Base-by-base conservation (phyloP, 495 filamentous ascomycete genomes). In the Clohesyomyces aquaticus region DNA sequence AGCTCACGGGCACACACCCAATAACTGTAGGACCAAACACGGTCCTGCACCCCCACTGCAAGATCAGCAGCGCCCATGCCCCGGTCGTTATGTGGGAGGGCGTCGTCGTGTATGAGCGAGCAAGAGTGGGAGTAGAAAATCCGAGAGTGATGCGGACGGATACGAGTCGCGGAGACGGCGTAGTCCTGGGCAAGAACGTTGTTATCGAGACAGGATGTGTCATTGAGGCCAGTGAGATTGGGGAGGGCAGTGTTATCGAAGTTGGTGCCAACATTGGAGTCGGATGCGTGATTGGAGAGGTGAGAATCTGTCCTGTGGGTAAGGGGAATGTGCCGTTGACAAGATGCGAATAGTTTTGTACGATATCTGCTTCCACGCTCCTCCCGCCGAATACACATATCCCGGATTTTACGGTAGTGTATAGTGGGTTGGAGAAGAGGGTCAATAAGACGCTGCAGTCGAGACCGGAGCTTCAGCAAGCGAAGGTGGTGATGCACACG, bases 41-140 rank as follows among this genome's bases (percentile, higher is more conserved):
- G 16, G 83, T 96, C n/a, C 78, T 96, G 58, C 92, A 96, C 76
- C 92, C 92, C 1, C 88, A 91, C 59, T 82, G 85, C 0, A 81
- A 82, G 51, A 78, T 96, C 67, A 85, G 87, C 68, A 85, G 88
- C 1, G 78, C 81, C 41, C 77, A 82, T 47, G 92, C 89, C 0
- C 83, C 87, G 21, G 82, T 96, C 29, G 83, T 79, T 9, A 83
- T 96, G 48, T 90, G 89, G 0, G 83, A 86, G 11, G 79, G 84
- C 38, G 90, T 88, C 73, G 87, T 94, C 32, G 82, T 96, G 48
- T 82, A 85, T 63, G 92, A 96, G 77, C 73, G 73, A 76, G 82
- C 25, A 61, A 65, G 63, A 29, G 68, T 74, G 71, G 77, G 72
- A 35, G 48, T 71, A 45, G 68, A 22, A 16, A 70, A 55, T 73